Conservation (phyloP, 345 rosid species). For the Erodium maritimum region DNA sequence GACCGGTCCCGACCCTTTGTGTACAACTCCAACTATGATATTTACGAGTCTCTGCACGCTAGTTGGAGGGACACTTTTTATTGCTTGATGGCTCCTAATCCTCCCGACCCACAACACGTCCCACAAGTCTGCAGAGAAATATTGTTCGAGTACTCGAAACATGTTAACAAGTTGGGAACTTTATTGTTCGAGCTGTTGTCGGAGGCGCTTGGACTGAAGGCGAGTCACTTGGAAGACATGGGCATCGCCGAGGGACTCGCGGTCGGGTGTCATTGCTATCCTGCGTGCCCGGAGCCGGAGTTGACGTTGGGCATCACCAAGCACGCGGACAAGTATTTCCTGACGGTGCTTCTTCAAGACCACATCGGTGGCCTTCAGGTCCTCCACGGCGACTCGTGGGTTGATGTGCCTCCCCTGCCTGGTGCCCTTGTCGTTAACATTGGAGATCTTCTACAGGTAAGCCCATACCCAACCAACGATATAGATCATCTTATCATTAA, state of each 20-base stretch:
- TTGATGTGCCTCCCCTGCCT: conserved; percentile 35
- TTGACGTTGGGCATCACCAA: conserved; percentile 33
- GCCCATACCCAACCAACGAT: conserved; percentile 6
- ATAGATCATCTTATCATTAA: no score
- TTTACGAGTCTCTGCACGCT: conserved; percentile 22
- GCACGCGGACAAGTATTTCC: conserved; percentile 36
- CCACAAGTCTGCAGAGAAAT: conserved; percentile 28
- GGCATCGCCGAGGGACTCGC: conserved; percentile 25
- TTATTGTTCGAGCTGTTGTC: conserved; percentile 36
- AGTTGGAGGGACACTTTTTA: conserved; percentile 34
- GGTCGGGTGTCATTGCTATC: conserved; percentile 41
- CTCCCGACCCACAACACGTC: conserved; percentile 23
- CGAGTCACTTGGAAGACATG: conserved; percentile 26
- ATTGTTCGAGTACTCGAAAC: conserved; percentile 27
- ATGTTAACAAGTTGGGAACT: conserved; percentile 20
- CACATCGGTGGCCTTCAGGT: conserved; percentile 51
- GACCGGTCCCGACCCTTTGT: conserved; percentile 6
- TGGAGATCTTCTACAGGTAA: conserved; percentile 52
- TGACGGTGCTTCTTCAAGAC: conserved; percentile 51
- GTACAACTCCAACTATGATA: conserved; percentile 28
- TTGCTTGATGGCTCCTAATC: conserved; percentile 25
- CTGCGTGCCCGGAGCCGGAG: conserved; percentile 47
- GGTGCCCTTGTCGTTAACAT: conserved; percentile 40
- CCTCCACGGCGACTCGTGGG: conserved; percentile 24
- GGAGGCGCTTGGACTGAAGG: conserved; percentile 43